These are phyloP conservation scores for Torrubiella hemipterigena DNA, from an alignment of 2,329 filamentous ascomycete genomes.

Conservation along the genomic window DNA sequence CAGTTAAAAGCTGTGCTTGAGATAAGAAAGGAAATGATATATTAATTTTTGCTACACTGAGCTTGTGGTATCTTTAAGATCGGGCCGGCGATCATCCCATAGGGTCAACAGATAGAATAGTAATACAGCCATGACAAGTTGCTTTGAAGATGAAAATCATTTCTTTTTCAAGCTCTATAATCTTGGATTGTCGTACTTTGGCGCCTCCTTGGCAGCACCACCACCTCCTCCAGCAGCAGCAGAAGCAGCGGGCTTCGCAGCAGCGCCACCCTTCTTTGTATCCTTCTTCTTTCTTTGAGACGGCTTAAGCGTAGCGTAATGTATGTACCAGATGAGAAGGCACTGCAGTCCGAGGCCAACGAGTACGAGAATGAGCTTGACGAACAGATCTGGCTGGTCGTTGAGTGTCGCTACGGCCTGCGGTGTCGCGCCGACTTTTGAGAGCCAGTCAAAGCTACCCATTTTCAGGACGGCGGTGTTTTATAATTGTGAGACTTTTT, in stretches of 20 bases:
- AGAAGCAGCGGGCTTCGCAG: slow-evolving; percentile 19
- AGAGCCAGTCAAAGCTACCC: slow-evolving; percentile 46
- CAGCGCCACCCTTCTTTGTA: slow-evolving; percentile 22
- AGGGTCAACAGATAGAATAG: too few relatives aligned
- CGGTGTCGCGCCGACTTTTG: slow-evolving; percentile 42
- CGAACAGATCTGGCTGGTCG: slow-evolving; percentile 48
- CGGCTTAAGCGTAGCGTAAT: slow-evolving; percentile 47
- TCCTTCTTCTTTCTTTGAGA: slow-evolving; percentile 45
- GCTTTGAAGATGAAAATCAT: too few relatives aligned
- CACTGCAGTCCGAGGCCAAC: slow-evolving; percentile 33
- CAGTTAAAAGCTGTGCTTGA: too few relatives aligned
- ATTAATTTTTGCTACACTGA: too few relatives aligned
- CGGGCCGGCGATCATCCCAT: too few relatives aligned
- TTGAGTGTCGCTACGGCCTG: slow-evolving; percentile 48
- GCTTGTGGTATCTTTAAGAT: too few relatives aligned
- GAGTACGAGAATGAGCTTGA: slow-evolving; percentile 42
- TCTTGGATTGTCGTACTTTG: slow-evolving; percentile 1
- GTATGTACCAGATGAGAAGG: slow-evolving; percentile 43
- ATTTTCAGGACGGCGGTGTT: slow-evolving; percentile 18
- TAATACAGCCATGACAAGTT: too few relatives aligned
- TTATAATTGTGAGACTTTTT: slow-evolving; percentile 1
- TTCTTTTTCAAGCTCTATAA: too few relatives aligned
- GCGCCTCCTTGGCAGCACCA: slow-evolving; percentile 9
- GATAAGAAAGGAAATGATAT: too few relatives aligned
- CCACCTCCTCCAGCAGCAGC: too few relatives aligned